A percentile compares a stretch with the other conserved stretches of the same genome.
phyloP scores from a whole-genome alignment of 2,329 filamentous ascomycete genomes.

The Beauveria bassiana region DNA sequence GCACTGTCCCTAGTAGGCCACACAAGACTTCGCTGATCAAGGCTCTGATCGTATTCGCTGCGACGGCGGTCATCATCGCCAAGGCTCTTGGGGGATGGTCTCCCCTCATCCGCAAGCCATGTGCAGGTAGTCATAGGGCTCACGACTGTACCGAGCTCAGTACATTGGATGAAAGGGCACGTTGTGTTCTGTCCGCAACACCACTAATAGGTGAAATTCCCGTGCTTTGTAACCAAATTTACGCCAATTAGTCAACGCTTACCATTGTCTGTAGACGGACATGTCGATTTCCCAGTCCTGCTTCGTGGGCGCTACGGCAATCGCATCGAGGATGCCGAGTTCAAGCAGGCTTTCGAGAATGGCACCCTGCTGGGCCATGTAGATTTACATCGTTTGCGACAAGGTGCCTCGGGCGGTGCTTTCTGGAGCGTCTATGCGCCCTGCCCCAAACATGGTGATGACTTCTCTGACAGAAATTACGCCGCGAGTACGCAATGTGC shows the following conservation, averaged over 20 bases:
- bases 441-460: conserved; percentile 63
- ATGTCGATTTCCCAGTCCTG: conserved; percentile 77
- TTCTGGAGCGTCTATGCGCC: conserved; percentile 86
- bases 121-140: no score
- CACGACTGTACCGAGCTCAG: not conserved
- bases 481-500: conserved; percentile 44
- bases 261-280: conserved; percentile 56
- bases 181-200: conserved; percentile 1
- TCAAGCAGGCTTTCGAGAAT: conserved; percentile 65
- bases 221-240: not conserved
- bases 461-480: conserved; percentile 70
- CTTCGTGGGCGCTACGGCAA: conserved; percentile 63
- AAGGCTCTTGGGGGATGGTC: not conserved
- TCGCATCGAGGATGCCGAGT: conserved; percentile 66
- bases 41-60: not conserved
- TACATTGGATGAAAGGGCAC: not conserved
- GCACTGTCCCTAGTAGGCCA: not conserved
- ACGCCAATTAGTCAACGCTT: not conserved
- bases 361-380: conserved; percentile 64
- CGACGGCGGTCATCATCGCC: not conserved
- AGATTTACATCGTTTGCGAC: conserved; percentile 66
- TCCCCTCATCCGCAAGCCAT: not conserved
- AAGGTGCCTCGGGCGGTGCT: conserved; percentile 70
- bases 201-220: not conserved
- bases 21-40: not conserved